Percentiles rank a stretch among this genome's conserved stretches.
phyloP scores from a whole-genome alignment of 495 filamentous ascomycete genomes.

The Parachaetomium inaequale region DNA sequence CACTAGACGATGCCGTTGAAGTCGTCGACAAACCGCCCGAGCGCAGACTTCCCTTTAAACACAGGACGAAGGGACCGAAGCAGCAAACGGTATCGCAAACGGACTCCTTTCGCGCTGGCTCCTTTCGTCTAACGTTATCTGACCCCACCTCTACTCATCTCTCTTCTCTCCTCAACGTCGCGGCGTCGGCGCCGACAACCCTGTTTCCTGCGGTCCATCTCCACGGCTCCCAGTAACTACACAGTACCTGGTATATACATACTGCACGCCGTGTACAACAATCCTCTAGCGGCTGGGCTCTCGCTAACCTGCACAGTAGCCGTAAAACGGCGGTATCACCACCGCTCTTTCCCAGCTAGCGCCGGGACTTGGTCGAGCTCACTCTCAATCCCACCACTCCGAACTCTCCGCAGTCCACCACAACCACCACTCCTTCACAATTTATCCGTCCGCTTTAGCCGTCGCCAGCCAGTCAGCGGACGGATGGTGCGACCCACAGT shows the following conservation, averaged over 20 bases:
- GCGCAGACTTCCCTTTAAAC: neutral
- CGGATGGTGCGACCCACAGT: neutral
- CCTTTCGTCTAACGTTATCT: neutral
- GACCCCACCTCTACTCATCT: neutral
- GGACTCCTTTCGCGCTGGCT: neutral
- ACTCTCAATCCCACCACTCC: neutral
- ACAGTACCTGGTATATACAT: neutral
- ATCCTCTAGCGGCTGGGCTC: neutral
- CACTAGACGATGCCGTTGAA: neutral
- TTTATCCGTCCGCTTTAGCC: constrained; percentile 21
- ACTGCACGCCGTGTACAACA: neutral
- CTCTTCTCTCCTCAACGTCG: neutral
- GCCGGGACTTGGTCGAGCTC: constrained; percentile 15
- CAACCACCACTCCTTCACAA: neutral
- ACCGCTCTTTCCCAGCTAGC: constrained; percentile 7
- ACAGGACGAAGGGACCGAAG: neutral
- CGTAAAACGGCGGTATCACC: neutral
- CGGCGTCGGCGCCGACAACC: neutral
- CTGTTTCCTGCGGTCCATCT: constrained; percentile 7
- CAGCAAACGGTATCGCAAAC: neutral
- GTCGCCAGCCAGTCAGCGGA: neutral
- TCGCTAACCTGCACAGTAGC: neutral
- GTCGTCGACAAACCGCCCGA: neutral
- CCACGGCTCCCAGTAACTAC: neutral
- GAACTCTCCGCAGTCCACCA: neutral